phyloP scores from a whole-genome alignment of 164 flowering plant species.

The Cinnamomum micranthum region DNA sequence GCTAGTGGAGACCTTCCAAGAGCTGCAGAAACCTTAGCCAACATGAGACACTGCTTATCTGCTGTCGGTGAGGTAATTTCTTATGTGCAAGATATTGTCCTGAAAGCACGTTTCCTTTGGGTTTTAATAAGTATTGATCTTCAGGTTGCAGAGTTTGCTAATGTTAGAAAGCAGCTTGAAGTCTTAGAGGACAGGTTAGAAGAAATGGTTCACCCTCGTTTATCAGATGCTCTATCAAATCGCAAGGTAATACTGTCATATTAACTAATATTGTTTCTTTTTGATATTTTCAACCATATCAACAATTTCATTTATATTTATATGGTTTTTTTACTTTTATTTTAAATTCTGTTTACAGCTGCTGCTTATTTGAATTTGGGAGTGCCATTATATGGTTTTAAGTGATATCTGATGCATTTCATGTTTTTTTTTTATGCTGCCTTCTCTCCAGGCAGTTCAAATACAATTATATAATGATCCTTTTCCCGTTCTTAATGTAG shows the following conservation, averaged over 20 bases:
- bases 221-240: conserved; percentile 79
- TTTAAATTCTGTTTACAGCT: neutral
- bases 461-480: neutral
- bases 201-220: conserved; percentile 93
- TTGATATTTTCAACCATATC: neutral
- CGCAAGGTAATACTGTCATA: conserved; percentile 54
- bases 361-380: neutral
- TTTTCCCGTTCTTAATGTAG: conserved; percentile 26
- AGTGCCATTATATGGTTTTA: neutral
- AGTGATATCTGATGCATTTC: neutral
- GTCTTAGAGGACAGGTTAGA: conserved; percentile 95
- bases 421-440: neutral
- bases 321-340: neutral
- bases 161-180: conserved; percentile 94
- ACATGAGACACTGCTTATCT: conserved; percentile 96
- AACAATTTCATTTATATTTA: too few relatives aligned
- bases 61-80: conserved; percentile 94
- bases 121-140: neutral
- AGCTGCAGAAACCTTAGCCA: conserved; percentile 96
- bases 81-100: neutral
- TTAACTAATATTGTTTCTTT: neutral
- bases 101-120: neutral
- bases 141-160: conserved; percentile 99
- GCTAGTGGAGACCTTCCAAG: conserved; percentile 97
- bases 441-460: neutral